phyloP scores from a whole-genome alignment of 2,329 filamentous ascomycete genomes.

The Lecanosticta acicola region DNA sequence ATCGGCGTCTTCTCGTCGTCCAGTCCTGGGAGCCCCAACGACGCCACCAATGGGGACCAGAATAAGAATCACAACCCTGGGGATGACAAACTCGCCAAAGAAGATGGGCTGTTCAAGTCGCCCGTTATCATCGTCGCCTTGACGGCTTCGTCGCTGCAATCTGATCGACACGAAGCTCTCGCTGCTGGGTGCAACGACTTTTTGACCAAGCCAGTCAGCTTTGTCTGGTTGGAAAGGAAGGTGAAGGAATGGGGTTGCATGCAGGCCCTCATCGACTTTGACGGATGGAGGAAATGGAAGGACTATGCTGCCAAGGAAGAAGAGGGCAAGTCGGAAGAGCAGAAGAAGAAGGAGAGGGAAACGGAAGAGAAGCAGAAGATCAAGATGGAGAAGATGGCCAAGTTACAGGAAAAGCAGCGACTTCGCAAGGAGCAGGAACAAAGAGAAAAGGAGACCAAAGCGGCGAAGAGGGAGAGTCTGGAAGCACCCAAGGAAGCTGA shows the following conservation, averaged over 20 bases:
- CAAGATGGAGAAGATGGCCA: conserved; percentile 30
- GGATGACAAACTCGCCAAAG: conserved; percentile 64
- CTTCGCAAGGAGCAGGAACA: conserved; percentile 23
- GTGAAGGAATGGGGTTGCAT: conserved; percentile 99
- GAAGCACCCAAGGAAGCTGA: background rate
- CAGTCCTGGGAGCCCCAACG: conserved; percentile 39
- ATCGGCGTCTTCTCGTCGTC: conserved; percentile 75
- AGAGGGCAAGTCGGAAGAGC: conserved; percentile 33
- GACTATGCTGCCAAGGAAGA: conserved; percentile 53
- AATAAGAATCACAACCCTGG: conserved; percentile 43
- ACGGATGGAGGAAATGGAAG: conserved; percentile 97
- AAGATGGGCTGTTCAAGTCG: conserved; percentile 72
- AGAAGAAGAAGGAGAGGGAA: conserved; percentile 28
- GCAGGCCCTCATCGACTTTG: conserved; percentile 97
- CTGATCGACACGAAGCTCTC: conserved; percentile 88
- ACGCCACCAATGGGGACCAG: conserved; percentile 34
- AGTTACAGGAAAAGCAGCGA: conserved; percentile 26
- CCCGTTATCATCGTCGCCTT: conserved; percentile 96
- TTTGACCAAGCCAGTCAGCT: conserved; percentile 92
- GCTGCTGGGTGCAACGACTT: conserved; percentile 98
- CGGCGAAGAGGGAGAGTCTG: conserved; percentile 13
- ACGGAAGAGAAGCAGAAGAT: conserved; percentile 29
- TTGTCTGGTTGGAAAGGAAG: conserved; percentile 94
- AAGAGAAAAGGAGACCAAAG: conserved; percentile 21
- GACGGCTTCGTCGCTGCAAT: conserved; percentile 89